Conservation (phyloP, 116 monocot species). For the Zostera marina region DNA sequence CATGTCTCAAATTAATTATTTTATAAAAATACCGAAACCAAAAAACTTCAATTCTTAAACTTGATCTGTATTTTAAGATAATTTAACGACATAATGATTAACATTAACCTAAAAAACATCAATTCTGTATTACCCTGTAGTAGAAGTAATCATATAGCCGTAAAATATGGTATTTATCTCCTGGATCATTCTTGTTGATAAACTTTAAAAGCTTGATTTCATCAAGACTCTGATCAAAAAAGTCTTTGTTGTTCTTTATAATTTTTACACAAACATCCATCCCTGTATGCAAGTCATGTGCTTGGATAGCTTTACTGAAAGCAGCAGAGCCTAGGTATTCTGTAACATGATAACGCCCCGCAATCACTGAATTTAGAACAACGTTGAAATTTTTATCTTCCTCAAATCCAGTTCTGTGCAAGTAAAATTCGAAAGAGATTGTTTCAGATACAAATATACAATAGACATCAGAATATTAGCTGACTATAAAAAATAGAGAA, state of each 20-base stretch:
- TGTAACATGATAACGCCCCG: conserved; percentile 93
- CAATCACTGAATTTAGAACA: conserved; percentile 85
- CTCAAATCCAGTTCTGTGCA: conserved; percentile 89
- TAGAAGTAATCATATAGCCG: conserved; percentile 98
- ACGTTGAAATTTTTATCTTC: conserved; percentile 95
- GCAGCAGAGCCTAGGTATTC: conserved; percentile 95
- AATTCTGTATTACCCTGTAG: conserved; percentile 49
- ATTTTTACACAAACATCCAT: conserved; percentile 98
- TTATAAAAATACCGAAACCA: no score
- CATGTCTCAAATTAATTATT: not conserved
- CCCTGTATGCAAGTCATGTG: conserved; percentile 95
- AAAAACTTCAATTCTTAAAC: no score
- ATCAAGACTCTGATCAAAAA: conserved; percentile 99
- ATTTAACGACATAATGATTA: not conserved
- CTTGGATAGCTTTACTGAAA: conserved; percentile 98
- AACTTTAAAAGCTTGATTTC: conserved; percentile 97
- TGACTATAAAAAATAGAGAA: conserved; percentile 1
- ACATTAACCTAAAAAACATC: not conserved
- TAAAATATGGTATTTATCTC: conserved; percentile 81
- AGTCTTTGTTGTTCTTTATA: conserved; percentile 99
- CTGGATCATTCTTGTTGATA: conserved; percentile 97
- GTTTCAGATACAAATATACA: not conserved
- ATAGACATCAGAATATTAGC: no score
- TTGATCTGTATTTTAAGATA: no score
- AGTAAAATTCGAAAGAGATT: not conserved